phyloP scores from a whole-genome alignment of 2,329 filamentous ascomycete species.

The Cercospora sp. region DNA sequence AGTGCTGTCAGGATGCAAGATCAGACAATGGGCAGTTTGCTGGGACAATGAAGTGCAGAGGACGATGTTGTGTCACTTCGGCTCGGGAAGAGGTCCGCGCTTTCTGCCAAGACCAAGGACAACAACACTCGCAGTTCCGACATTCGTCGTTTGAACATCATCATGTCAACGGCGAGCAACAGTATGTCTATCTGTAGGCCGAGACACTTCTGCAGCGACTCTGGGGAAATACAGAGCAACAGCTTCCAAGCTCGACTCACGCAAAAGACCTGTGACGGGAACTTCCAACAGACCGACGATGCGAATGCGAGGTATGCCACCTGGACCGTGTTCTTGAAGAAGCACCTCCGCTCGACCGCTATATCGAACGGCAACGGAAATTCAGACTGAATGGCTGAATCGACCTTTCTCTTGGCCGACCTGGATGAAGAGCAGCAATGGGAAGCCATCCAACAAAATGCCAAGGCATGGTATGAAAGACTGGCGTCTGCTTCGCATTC shows the following conservation, averaged over 20 bases:
- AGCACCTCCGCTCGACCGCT: background rate
- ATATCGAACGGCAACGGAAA: background rate
- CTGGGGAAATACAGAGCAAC: background rate
- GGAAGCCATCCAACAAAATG: background rate
- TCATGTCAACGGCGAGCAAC: background rate
- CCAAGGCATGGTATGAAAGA: background rate
- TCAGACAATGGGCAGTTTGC: background rate
- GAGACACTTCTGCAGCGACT: background rate
- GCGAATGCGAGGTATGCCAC: background rate
- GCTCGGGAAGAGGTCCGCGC: background rate
- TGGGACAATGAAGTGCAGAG: background rate
- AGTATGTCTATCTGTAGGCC: background rate
- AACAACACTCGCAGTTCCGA: background rate
- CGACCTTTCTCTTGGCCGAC: background rate
- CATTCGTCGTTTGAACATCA: background rate
- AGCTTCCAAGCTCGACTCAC: background rate
- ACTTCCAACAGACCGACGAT: background rate
- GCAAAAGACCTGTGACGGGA: background rate
- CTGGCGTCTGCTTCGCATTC: background rate
- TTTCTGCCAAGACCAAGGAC: background rate
- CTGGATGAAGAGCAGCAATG: background rate
- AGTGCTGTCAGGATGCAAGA: background rate
- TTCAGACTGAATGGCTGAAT: background rate
- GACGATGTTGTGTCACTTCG: background rate
- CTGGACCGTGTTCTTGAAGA: background rate